Evolutionary conservation across 2,329 filamentous ascomycete species (phyloP).

Genomic region (Huntiella omanensis): DNA sequence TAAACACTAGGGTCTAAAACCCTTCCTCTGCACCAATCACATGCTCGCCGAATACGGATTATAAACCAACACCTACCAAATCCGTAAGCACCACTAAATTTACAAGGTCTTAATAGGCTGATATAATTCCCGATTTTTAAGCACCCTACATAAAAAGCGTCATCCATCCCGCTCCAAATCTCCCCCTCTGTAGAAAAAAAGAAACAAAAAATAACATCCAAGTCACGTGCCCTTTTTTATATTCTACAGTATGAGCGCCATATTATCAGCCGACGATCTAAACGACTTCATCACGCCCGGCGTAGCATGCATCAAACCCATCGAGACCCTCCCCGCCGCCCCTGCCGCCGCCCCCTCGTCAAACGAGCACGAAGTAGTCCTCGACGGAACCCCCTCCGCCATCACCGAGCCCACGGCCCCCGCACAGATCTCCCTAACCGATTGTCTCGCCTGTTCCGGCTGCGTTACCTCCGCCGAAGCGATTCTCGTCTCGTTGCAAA

Average conservation of each 20-base stretch:
- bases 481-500: conserved; percentile 87
- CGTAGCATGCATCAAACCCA: conserved; percentile 93
- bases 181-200: background rate
- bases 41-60: too few relatives aligned
- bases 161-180: background rate
- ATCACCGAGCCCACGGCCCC: conserved; percentile 37
- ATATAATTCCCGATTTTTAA: too few relatives aligned
- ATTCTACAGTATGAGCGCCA: conserved; percentile 64
- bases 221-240: background rate
- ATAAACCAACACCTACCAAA: too few relatives aligned
- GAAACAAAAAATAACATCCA: background rate
- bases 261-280: conserved; percentile 86
- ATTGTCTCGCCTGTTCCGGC: conserved; percentile 92
- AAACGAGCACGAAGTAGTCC: conserved; percentile 61
- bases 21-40: too few relatives aligned
- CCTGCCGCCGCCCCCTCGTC: conserved; percentile 28
- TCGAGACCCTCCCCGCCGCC: conserved; percentile 72
- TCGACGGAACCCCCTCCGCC: conserved; percentile 57
- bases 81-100: too few relatives aligned
- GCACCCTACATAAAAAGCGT: too few relatives aligned
- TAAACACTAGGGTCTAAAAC: too few relatives aligned
- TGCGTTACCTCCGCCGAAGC: conserved; percentile 96
- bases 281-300: conserved; percentile 98
- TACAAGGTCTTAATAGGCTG: too few relatives aligned
- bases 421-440: conserved; percentile 85